These are phyloP conservation scores for Sugiyamaella xylanicola DNA, from an alignment of 1,139 yeast species.

Conservation along the genomic window DNA sequence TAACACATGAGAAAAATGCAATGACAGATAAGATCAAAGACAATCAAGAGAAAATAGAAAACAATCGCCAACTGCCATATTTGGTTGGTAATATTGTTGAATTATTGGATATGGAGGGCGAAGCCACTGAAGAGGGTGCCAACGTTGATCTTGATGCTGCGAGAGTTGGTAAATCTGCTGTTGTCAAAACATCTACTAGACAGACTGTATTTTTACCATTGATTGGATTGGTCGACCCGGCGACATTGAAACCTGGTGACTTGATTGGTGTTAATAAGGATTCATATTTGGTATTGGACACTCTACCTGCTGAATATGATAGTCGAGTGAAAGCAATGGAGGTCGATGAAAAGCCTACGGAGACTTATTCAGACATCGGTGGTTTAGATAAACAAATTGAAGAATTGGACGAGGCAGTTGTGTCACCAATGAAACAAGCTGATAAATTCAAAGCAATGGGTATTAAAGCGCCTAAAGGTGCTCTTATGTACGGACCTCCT, in stretches of 20 bases:
- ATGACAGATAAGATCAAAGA: constrained; percentile 95
- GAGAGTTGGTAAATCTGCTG: constrained; percentile 95
- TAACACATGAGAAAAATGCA: constrained; percentile 87
- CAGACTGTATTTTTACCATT: constrained; percentile 96
- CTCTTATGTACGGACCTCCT: constrained; percentile 98
- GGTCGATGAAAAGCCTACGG: constrained; percentile 97
- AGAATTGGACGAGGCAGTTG: constrained; percentile 96
- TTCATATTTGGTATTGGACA: constrained; percentile 88
- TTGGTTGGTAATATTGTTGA: constrained; percentile 98
- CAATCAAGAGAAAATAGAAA: constrained; percentile 93
- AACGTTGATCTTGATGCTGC: constrained; percentile 92
- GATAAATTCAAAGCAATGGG: constrained; percentile 93
- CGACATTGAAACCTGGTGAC: constrained; percentile 88
- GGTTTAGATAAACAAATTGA: constrained; percentile 98
- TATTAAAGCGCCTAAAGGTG: constrained; percentile 97
- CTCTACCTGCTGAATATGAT: constrained; percentile 95
- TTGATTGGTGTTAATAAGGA: constrained; percentile 97
- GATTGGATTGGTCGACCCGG: constrained; percentile 92
- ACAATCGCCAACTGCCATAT: constrained; percentile 93
- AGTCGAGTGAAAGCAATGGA: constrained; percentile 99
- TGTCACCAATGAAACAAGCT: constrained; percentile 96
- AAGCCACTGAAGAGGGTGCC: constrained; percentile 89
- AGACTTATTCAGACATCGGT: constrained; percentile 95
- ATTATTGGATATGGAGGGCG: constrained; percentile 85
- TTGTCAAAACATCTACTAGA: constrained; percentile 93